Base-by-base conservation (phyloP, 768 basidiomycete species). In the Rhodosporidiobolus sp. region DNA sequence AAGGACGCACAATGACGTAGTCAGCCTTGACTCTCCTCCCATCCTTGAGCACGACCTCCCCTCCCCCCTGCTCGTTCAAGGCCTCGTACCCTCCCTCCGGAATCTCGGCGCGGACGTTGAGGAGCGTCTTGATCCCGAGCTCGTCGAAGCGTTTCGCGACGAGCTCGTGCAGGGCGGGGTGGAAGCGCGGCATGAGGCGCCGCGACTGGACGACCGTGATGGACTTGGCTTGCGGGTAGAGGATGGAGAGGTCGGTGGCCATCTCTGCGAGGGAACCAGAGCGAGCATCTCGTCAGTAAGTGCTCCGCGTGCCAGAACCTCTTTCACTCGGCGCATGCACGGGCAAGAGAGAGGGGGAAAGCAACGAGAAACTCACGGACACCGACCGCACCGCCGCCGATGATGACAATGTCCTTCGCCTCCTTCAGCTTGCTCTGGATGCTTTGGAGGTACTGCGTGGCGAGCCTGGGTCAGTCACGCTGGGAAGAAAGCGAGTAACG, bases 301-400 rank as follows among this genome's bases (percentile, higher is more conserved):
- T n/a, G n/a, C n/a, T n/a, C n/a, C n/a, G n/a, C 38, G 38, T 43
- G 38, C 38, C 38, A 7, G 38, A 43, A 7, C 38, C 14, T 43
- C 38, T 43, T 7, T 14, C 38, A 43, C 2, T 17, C 26, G 26
- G n/a, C 1, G 7, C 8, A 53, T 26, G 32, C 9, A n/a, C 34
- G 38, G 2, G 38, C 4, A 45, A 9, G 1, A 30, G 35, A 22
- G n/a, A 20, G 14, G 46, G 43, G 22, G 20, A 14, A 17, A 20
- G 55, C 32, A 38, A 59, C 35, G 6, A 4, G 14, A n/a, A 30
- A 83, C 87, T 75, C 78, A 89, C 88, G 88, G 35, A 90, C 86
- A 6, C 89, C 89, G 16, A 90, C 84, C 1, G 89, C 88, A 1
- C 90, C 89, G 19, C 88, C 89, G 3, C 90, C 89, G 4, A 90